A percentile compares a stretch with the other conserved stretches of the same genome.
Conservation (phyloP, 176 grass and related monocot genomes). For the Neostapfia colusana region DNA sequence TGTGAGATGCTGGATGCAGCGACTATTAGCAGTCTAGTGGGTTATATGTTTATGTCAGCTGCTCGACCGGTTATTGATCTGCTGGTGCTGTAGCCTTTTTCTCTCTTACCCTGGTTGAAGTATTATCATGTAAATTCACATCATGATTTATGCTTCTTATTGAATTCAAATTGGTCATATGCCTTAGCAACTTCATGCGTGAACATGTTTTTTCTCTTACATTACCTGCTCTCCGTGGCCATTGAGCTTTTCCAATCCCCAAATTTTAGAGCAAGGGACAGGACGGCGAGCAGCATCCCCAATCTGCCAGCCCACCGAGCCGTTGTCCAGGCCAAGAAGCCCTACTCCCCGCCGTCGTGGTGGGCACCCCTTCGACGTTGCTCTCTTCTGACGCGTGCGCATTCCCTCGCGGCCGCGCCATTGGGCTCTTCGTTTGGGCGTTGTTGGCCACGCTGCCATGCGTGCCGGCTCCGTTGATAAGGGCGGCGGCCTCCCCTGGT, state of each 20-base stretch:
- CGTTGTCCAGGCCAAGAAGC: neutral
- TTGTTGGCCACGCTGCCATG: no score
- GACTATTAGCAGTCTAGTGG: neutral
- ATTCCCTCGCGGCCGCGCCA: no score
- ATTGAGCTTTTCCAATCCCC: neutral
- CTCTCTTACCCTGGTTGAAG: neutral
- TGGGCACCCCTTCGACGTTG: no score
- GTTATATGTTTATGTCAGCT: neutral
- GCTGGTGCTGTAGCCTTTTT: neutral
- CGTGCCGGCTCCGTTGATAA: no score
- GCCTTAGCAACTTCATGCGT: neutral
- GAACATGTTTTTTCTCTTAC: neutral
- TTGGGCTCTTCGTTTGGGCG: no score
- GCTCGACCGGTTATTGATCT: neutral
- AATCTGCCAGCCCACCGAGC: neutral
- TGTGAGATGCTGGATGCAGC: neutral
- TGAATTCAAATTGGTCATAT: neutral
- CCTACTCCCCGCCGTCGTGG: neutral
- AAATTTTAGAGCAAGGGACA: neutral
- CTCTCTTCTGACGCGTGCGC: no score
- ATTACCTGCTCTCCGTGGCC: neutral
- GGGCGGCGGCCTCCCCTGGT: no score
- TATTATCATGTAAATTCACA: neutral
- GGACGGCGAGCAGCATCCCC: neutral
- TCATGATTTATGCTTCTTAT: neutral